Evolutionary conservation across 2,329 filamentous ascomycete genomes (phyloP), one percentile per base, ranked within the genome.

Genomic region (Pleomassaria siparia): DNA sequence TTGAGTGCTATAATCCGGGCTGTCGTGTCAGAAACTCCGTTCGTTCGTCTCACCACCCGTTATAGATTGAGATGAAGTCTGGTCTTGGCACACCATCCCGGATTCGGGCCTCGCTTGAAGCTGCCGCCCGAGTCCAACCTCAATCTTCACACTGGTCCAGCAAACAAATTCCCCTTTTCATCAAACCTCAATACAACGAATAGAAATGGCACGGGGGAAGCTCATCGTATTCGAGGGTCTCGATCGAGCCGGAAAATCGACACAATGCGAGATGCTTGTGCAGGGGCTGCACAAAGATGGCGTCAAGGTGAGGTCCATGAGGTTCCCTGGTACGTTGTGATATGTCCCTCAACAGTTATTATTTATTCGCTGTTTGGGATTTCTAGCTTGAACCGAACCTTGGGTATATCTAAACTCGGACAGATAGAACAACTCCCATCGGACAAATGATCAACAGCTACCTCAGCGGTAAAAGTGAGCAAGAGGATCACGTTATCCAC

Each of bases 161-260:
- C 16, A 13, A 18, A 5, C n/a, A 35, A 20, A 18, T 5, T 4
- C 32, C 18, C 12, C 20, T 5, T 6, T 16, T 3, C 12, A 4
- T 21, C 16, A 18, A 4, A 35, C 20, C 12, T 18, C n/a, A 20
- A 9, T 8, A 7, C 3, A 35, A 18, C 16, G 16, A 6, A 35
- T 21, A 8, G 20, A 18, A 22, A 70, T 72, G 64, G 58, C 63
- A 42, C 80, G 86, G 39, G 91, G 91, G 39, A 83, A 85, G 11
- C 81, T 96, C 25, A 82, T 96, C 44, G 87, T 92, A 4, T 83
- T 96, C 46, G 91, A 96, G 74, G 91, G 91, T 2, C 78, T 96
- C 52, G 91, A 96, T 63, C 84, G 90, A 55, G 90, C 91, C 35
- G 91, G 91, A 46, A 96, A 96, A 79, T 92, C 90, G 18, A 95